Evolutionary conservation across 495 filamentous ascomycete species (phyloP), one percentile per base, ranked within the genome.

Genomic region (Penicillium desertorum): DNA sequence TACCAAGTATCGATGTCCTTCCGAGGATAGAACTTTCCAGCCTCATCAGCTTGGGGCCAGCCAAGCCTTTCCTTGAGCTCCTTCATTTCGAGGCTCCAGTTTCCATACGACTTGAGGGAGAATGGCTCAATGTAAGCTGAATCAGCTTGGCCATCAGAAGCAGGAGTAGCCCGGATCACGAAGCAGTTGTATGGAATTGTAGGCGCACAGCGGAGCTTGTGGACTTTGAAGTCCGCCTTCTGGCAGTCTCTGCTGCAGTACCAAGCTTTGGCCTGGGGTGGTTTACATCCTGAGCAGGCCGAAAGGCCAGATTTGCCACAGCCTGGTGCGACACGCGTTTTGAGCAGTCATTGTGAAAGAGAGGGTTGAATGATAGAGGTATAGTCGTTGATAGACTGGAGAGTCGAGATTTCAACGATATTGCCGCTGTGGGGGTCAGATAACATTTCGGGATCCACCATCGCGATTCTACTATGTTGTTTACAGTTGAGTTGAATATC

Each of bases 291-390:
- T 11, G 22, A 4, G 37, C 23, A 19, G 23, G 46, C 44, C 14
- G 3, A 23, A 17, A 16, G 17, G 17, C 45, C 54, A 5, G 30
- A 6, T n/a, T 57, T 44, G 45, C 25, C 30, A n/a, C 45, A 57
- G 25, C 5, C 19, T 12, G 2, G 81, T 56, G 82, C 88, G 46
- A 84, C 82, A 20, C 81, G 86, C 70, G 84, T n/a, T 86, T 12
- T 88, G 86, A 3, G 83, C 86, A 0, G 81, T 85, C 60, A 84
- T 89, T 81, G 72, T 89, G 5, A 69, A 72, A 32, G 62, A 45
- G 22, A 12, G 23, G 5, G 5, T 3, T 25, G 23, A 11, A 4
- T 6, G 12, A 45, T 45, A 7, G 22, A 44, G 16, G 20, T 30
- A 25, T 4, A 25, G 23, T 4, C 11, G 20, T 23, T 16, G 11